Conservation (phyloP, 176 grass and related monocot genomes). For the Otatea glauca region DNA sequence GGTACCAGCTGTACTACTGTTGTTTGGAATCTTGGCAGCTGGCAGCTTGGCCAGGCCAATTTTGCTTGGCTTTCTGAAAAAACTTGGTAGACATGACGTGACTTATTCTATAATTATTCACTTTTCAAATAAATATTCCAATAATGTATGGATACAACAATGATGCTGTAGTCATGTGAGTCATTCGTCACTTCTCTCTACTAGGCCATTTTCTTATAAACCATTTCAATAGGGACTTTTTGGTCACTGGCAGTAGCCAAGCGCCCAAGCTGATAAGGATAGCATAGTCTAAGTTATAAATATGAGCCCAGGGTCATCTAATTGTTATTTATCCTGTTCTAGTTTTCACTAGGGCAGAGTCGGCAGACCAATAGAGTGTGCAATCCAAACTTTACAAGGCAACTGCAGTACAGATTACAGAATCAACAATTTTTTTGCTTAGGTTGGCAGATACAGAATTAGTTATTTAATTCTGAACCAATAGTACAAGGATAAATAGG, state of each 20-base stretch:
- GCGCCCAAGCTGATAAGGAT: background rate
- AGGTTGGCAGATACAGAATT: background rate
- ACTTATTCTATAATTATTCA: background rate
- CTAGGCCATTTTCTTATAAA: background rate
- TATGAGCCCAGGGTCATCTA: constrained; percentile 2
- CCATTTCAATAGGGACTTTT: background rate
- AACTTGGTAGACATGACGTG: background rate
- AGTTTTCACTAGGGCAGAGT: constrained; percentile 16
- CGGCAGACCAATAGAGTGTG: background rate
- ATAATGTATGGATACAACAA: constrained; percentile 1
- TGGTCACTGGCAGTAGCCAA: background rate
- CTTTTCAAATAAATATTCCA: background rate
- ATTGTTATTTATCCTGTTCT: background rate
- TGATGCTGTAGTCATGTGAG: background rate
- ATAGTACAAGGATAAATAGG: constrained; percentile 18
- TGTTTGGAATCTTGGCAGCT: background rate
- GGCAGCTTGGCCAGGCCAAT: background rate
- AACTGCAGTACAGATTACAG: background rate
- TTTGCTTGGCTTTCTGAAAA: background rate
- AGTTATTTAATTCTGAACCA: constrained; percentile 10
- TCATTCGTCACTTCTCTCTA: background rate
- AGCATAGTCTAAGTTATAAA: background rate
- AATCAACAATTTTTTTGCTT: background rate
- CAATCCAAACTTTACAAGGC: constrained; percentile 19
- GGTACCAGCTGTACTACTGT: background rate